Percentiles rank a stretch among this genome's conserved stretches.
Evolutionary conservation across 129 eudicot genomes (phyloP).

Genomic region (Kitagawia praeruptora): DNA sequence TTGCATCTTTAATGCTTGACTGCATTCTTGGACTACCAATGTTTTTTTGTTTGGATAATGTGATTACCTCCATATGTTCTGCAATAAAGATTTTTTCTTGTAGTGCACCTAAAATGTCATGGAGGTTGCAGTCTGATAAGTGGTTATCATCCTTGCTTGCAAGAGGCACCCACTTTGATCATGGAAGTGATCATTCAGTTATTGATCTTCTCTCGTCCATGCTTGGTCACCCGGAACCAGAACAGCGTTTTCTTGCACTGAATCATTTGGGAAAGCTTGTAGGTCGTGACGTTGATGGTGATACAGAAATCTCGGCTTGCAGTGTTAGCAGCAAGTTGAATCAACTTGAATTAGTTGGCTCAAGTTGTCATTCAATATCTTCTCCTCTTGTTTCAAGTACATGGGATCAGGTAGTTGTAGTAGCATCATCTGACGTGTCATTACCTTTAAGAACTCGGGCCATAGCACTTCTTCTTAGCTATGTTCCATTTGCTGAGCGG

Average conservation of each 20-base stretch:
- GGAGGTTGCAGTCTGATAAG: slow-evolving; percentile 74
- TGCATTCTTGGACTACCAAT: slow-evolving; percentile 53
- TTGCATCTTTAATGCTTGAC: slow-evolving; percentile 59
- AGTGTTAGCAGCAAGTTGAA: slow-evolving; percentile 14
- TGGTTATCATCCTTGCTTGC: slow-evolving; percentile 55
- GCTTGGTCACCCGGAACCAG: slow-evolving; percentile 85
- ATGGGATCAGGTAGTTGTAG: slow-evolving; percentile 67
- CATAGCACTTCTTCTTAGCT: slow-evolving; percentile 50
- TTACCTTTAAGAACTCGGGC: slow-evolving; percentile 55
- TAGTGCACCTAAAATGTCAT: slow-evolving; percentile 67
- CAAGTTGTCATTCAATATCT: slow-evolving; percentile 34
- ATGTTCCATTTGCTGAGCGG: slow-evolving; percentile 63
- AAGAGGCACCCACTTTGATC: slow-evolving; percentile 33
- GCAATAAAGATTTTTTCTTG: slow-evolving; percentile 51
- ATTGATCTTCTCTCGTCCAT: slow-evolving; percentile 47
- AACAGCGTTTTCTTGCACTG: slow-evolving; percentile 72
- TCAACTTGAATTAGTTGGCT: slow-evolving; percentile 13
- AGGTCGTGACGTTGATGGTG: slow-evolving; percentile 50
- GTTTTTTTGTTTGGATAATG: slow-evolving; percentile 37
- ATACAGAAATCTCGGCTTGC: slow-evolving; percentile 20
- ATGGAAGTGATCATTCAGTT: slow-evolving; percentile 41
- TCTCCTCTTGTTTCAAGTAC: slow-evolving; percentile 50
- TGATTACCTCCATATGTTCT: slow-evolving; percentile 39
- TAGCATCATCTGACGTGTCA: slow-evolving; percentile 66
- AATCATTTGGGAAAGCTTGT: slow-evolving; percentile 67